Percentiles rank a stretch among this genome's conserved stretches.
phyloP scores from a whole-genome alignment of 2,329 filamentous ascomycete genomes.

The Colletotrichum sp. region DNA sequence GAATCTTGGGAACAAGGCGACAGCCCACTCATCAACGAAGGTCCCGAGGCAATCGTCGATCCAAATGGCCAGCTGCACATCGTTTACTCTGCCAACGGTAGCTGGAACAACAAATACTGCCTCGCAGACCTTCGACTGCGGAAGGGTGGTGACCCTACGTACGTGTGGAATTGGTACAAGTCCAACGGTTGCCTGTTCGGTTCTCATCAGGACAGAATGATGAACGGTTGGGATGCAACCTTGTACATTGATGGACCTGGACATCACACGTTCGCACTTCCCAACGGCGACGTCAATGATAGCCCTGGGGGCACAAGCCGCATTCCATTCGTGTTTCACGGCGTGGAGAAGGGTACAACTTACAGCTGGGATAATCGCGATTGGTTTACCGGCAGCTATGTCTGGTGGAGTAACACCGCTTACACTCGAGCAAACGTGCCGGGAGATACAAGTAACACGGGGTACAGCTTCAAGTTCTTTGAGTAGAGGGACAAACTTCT shows the following conservation, averaged over 20 bases:
- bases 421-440: slow-evolving; percentile 23
- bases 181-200: slow-evolving; percentile 30
- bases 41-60: slow-evolving; percentile 26
- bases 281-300: slow-evolving; percentile 20
- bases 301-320: slow-evolving; percentile 15
- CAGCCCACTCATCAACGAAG: slow-evolving; percentile 26
- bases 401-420: slow-evolving; percentile 24
- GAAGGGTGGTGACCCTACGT: slow-evolving; percentile 27
- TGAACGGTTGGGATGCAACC: slow-evolving; percentile 28
- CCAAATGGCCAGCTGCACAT: slow-evolving; percentile 30
- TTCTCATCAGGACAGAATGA: slow-evolving; percentile 27
- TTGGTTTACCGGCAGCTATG: slow-evolving; percentile 25
- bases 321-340: slow-evolving; percentile 26
- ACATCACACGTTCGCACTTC: slow-evolving; percentile 28
- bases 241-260: slow-evolving; percentile 26
- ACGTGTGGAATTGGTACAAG: slow-evolving; percentile 32
- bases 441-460: slow-evolving; percentile 18
- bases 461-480: slow-evolving; percentile 26
- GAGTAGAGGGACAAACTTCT: slow-evolving; percentile 8
- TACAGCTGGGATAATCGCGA: slow-evolving; percentile 24
- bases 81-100: slow-evolving; percentile 30
- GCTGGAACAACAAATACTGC: slow-evolving; percentile 28
- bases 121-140: slow-evolving; percentile 27
- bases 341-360: slow-evolving; percentile 22
- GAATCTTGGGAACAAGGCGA: slow-evolving; percentile 27